Evolutionary conservation across 169 alveolate species (phyloP).

Genomic region (Babesia ovis): DNA sequence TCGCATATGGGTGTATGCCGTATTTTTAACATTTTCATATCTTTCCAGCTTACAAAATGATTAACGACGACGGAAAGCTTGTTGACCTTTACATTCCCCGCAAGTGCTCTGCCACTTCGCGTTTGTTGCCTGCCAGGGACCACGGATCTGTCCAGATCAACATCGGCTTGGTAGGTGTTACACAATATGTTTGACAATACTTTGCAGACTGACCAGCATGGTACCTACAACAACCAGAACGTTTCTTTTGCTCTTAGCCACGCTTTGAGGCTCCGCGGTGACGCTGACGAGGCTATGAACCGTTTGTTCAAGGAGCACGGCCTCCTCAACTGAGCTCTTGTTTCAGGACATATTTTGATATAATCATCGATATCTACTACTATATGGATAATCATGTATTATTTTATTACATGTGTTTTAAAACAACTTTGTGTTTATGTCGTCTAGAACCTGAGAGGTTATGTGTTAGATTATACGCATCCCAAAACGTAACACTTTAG

Average conservation of each 20-base stretch:
- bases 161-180: slow-evolving; percentile 83
- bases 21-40: no score
- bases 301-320: slow-evolving; percentile 88
- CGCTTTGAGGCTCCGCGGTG: slow-evolving; percentile 89
- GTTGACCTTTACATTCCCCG: slow-evolving; percentile 94
- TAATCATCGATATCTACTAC: not conserved
- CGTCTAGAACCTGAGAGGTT: no score
- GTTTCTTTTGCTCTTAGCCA: slow-evolving; percentile 89
- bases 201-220: slow-evolving; percentile 84
- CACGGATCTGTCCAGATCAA: slow-evolving; percentile 92
- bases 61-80: slow-evolving; percentile 89
- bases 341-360: not conserved
- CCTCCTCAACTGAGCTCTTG: slow-evolving; percentile 78
- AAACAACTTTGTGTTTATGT: no score
- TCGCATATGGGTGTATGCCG: no score
- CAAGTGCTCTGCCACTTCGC: slow-evolving; percentile 93
- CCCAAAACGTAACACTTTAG: no score
- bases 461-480: no score
- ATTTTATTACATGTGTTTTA: no score
- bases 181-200: not conserved
- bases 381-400: not conserved
- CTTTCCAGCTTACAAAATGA: slow-evolving; percentile 60
- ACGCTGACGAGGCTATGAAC: slow-evolving; percentile 91
- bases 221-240: slow-evolving; percentile 83
- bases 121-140: slow-evolving; percentile 89